phyloP scores from a whole-genome alignment of 1,284 basidiomycete genomes.

The Retiboletus flavoniger region DNA sequence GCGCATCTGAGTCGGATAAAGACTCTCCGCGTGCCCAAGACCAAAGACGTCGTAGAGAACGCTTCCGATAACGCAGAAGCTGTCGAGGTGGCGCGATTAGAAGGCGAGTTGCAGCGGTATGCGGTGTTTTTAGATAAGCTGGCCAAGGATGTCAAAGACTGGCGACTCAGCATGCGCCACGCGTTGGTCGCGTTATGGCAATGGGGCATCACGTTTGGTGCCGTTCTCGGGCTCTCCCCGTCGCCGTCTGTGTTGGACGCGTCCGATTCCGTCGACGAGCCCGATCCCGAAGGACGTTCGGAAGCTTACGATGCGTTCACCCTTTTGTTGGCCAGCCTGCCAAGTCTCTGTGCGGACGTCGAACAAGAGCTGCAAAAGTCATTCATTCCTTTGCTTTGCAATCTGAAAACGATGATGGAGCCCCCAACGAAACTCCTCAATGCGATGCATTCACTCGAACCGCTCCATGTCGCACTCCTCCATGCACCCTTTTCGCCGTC shows the following conservation, averaged over 20 bases:
- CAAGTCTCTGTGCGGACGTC: conserved; percentile 53
- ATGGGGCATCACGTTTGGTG: conserved; percentile 66
- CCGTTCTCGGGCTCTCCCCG: conserved; percentile 61
- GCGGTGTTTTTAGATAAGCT: conserved; percentile 58
- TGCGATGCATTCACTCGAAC: conserved; percentile 68
- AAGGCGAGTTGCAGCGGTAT: conserved; percentile 53
- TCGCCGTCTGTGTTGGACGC: conserved; percentile 35
- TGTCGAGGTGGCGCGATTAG: conserved; percentile 51
- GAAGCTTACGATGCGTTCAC: conserved; percentile 78
- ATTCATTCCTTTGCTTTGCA: conserved; percentile 55
- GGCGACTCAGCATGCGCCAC: conserved; percentile 47
- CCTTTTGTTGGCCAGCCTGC: conserved; percentile 51
- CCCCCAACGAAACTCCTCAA: conserved; percentile 64
- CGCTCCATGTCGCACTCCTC: conserved; percentile 63
- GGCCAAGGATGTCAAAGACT: conserved; percentile 57
- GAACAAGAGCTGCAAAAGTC: conserved; percentile 50
- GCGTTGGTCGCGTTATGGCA: conserved; percentile 40
- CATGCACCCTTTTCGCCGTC: conserved; percentile 52
- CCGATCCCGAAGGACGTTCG: conserved; percentile 29
- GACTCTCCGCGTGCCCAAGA: conserved; percentile 37
- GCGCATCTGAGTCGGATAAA: conserved; percentile 62
- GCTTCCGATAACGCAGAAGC: conserved; percentile 45
- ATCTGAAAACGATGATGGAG: conserved; percentile 54
- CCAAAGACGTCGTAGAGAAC: conserved; percentile 32
- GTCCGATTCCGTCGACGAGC: conserved; percentile 12